Conservation (phyloP, 177 flowering plant species). For the Vitis hybrid region DNA sequence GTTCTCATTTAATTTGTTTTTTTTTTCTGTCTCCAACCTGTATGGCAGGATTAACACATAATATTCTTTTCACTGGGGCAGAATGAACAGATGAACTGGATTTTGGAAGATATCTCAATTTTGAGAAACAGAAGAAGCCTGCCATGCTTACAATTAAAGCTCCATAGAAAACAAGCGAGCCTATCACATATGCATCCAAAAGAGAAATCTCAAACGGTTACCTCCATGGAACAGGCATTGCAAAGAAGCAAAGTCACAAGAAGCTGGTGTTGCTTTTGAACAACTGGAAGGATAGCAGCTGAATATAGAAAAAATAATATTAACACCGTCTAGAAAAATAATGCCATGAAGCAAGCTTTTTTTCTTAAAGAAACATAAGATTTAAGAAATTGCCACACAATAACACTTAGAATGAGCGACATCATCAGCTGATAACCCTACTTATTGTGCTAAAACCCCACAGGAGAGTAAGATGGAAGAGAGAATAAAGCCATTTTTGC, state of each 20-base stretch:
- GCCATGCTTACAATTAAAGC: not conserved
- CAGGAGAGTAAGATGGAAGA: no score
- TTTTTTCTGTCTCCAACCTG: no score
- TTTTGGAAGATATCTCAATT: not conserved
- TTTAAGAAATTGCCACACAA: not conserved
- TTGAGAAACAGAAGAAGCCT: not conserved
- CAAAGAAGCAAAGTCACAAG: constrained; percentile 87
- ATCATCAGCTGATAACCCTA: not conserved
- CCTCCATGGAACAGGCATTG: constrained; percentile 96
- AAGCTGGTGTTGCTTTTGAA: constrained; percentile 94
- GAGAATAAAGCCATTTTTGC: no score
- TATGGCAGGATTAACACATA: no score
- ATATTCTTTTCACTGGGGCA: no score
- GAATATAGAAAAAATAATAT: constrained; percentile 20
- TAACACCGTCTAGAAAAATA: not conserved
- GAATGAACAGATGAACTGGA: not conserved
- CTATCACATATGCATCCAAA: not conserved
- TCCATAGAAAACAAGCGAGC: not conserved
- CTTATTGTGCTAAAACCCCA: not conserved
- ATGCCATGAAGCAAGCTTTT: not conserved
- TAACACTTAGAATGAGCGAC: not conserved
- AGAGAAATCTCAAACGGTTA: constrained; percentile 15
- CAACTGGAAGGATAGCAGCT: constrained; percentile 92
- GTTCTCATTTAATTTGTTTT: no score
- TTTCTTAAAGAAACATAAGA: not conserved